Evolutionary conservation across 2,329 filamentous ascomycete species (phyloP).

Genomic region (Aureobasidium sp.): DNA sequence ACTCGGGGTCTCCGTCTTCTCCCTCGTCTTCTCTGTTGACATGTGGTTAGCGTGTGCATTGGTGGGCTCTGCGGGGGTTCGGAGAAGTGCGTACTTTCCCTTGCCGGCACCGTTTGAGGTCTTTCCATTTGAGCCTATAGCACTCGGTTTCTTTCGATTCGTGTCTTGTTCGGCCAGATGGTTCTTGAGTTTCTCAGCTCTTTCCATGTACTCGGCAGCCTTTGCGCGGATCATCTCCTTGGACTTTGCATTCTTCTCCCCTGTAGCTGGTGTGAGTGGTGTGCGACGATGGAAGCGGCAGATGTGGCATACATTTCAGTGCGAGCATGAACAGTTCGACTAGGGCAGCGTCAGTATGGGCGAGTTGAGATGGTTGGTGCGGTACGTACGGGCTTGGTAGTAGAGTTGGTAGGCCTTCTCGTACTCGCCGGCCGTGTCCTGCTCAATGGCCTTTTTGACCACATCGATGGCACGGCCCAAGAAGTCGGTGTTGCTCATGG

Average conservation of each 20-base stretch:
- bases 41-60: not conserved
- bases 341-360: constrained; percentile 23
- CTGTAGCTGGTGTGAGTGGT: constrained; percentile 26
- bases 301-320: constrained; percentile 62
- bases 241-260: constrained; percentile 94
- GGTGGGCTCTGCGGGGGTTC: no score
- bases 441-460: constrained; percentile 96
- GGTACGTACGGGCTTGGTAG: constrained; percentile 62
- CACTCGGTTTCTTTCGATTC: constrained; percentile 63
- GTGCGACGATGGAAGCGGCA: not conserved
- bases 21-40: constrained; percentile 43
- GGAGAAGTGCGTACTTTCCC: constrained; percentile 40
- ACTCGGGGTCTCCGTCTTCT: constrained; percentile 75
- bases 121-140: constrained; percentile 66
- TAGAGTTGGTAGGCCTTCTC: constrained; percentile 95
- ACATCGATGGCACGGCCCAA: constrained; percentile 92
- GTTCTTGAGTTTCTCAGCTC: constrained; percentile 93
- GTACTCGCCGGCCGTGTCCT: constrained; percentile 92
- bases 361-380: not conserved
- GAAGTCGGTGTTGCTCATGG: constrained; percentile 94
- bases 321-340: constrained; percentile 98
- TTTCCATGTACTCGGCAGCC: constrained; percentile 95
- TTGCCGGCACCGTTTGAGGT: constrained; percentile 57
- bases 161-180: constrained; percentile 70
- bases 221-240: constrained; percentile 97